Evolutionary conservation across 2,329 filamentous ascomycete genomes (phyloP), one percentile per base, ranked within the genome.

Genomic region (Scedosporium apiospermum): DNA sequence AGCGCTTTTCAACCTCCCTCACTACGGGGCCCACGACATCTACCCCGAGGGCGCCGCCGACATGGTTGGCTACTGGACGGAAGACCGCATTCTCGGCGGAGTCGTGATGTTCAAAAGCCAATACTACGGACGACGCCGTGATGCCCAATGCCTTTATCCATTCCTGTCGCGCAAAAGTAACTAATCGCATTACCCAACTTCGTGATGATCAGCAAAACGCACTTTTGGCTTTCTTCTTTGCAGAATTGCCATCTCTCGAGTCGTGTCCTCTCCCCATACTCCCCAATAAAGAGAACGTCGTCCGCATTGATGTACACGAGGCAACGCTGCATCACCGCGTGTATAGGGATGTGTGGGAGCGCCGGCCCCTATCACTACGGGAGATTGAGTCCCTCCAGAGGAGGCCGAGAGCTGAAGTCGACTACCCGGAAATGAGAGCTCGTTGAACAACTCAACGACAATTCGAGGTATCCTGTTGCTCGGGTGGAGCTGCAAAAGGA

Each of bases 81-180:
- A 71, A 51, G 60, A 62, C 18, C 66, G 67, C 23, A 70, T 71
- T 44, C 63, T 72, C 14, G 70, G 70, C 14, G 70, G 70, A n/a
- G 70, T 72, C 1, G 64, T 68, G 0, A 49, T 71, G 3, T 72
- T 72, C 53, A 68, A 71, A 46, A 38, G 34, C 34, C 34, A 38
- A 34, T 34, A 34, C 10, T 14, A 27, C 34, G 10, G 26, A 60
- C 18, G 34, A 38, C 46, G 18, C 63, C 57, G 27, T 63, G 10
- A 38, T 41, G 12, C 59, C 57, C 58, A 59, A 64, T 49, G 55
- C 70, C n/a, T 71, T 66, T 57, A 63, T 72, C 21, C 67, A 71
- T 51, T 42, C 68, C 7, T 61, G 64, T 44, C 62, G 66, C 3
- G 6, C 44, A 2, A 26, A 65, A 1, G 62, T 65, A 1, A 68